Evolutionary conservation across 2,329 filamentous ascomycete species (phyloP).

Genomic region (Epichloe amarillans): DNA sequence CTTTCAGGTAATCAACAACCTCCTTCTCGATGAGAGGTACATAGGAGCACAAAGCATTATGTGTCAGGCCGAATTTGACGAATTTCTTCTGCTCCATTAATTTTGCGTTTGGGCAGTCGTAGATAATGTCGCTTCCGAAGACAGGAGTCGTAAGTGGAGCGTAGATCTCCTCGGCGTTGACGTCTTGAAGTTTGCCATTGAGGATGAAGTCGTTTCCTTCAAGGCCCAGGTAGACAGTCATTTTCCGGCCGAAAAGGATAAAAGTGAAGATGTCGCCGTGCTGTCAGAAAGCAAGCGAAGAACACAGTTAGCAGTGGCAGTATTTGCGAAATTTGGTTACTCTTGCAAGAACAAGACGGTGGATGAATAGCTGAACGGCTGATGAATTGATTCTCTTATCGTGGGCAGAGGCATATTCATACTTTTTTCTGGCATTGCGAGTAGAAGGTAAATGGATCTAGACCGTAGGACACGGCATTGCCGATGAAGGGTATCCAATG

Average conservation of each 20-base stretch:
- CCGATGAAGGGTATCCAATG: constrained; percentile 75
- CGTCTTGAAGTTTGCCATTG: constrained; percentile 80
- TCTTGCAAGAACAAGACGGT: neutral
- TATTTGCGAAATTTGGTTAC: neutral
- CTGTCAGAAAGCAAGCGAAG: constrained; percentile 25
- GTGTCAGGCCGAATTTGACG: constrained; percentile 69
- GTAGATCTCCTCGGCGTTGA: constrained; percentile 86
- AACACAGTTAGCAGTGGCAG: neutral
- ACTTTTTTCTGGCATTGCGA: constrained; percentile 63
- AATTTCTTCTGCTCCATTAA: constrained; percentile 97
- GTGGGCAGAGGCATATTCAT: constrained; percentile 15
- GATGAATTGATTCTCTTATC: neutral
- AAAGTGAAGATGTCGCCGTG: constrained; percentile 92
- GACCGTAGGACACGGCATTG: constrained; percentile 87
- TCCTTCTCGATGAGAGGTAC: constrained; percentile 67
- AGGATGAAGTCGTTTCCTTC: constrained; percentile 83
- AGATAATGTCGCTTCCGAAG: constrained; percentile 78
- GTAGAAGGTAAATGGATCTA: constrained; percentile 87
- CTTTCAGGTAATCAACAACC: constrained; percentile 59
- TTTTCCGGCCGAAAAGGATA: constrained; percentile 77
- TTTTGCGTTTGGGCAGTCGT: constrained; percentile 82
- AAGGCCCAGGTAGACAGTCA: constrained; percentile 70
- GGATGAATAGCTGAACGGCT: neutral
- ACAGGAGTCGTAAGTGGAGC: constrained; percentile 57
- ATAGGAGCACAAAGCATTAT: constrained; percentile 60